Evolutionary conservation across 2,329 filamentous ascomycete species (phyloP), one percentile per base, ranked within the genome.

Genomic region (Aureobasidium sp.): DNA sequence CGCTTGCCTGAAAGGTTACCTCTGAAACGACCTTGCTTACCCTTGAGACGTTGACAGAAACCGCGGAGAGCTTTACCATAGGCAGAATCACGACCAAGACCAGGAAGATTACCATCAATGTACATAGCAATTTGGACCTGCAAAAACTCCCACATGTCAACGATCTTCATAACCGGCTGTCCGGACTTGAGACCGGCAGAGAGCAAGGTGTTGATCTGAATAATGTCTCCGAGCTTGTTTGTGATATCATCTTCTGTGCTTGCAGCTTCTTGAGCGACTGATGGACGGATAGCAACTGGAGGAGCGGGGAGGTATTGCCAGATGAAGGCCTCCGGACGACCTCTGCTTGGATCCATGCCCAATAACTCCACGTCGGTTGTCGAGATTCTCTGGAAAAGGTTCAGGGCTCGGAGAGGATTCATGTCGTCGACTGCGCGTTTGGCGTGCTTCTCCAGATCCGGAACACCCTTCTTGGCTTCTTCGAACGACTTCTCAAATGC

Each of bases 121-220:
- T 99, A 97, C 82, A 97, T 92, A 64, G 93, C 94, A 64, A 97
- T 89, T 71, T 97, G 92, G 9, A 96, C 82, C 71, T 97, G 93
- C 64, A 99, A 79, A 70, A 93, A 97, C 71, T 99, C 94, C 94
- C 94, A 99, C 69, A 96, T 92, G 73, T 99, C 94, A 87, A 97
- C 95, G 62, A 97, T 89, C 0, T 90, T 95, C 67, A 89, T 85
- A 2, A 99, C 83, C 0, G 91, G 86, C 15, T 92, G 89, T 10
- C 93, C 93, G 67, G 91, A 92, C 64, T 88, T 82, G 17, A 97
- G 75, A 0, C 91, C 90, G 26, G 90, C 88, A 55, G 89, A 87
- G 65, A 99, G 90, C 68, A 95, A 85, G 61, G 89, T 88, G 71
- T 92, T 96, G 66, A 95, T 90, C 69, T 95, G 90, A 10, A 97